Percentiles rank a stretch among this genome's conserved stretches.
Evolutionary conservation across 106 monocot genomes (phyloP).

Genomic region (Hemerocallis citrina): DNA sequence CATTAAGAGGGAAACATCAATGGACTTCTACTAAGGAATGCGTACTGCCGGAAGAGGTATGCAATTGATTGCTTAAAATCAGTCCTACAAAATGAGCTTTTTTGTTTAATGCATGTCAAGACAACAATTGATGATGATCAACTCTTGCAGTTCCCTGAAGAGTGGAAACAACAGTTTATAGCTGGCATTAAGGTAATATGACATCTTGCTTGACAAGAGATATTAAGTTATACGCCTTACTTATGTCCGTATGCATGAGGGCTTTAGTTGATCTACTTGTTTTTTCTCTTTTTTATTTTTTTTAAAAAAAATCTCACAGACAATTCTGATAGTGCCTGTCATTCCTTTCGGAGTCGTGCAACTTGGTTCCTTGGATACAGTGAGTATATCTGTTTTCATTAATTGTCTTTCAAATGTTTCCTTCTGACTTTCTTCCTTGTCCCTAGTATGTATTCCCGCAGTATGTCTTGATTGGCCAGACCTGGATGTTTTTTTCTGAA

Average conservation of each 20-base stretch:
- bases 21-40: slow-evolving; percentile 29
- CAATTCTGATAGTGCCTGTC: slow-evolving; percentile 68
- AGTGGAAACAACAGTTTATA: not conserved
- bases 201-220: not conserved
- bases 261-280: not conserved
- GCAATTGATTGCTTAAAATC: not conserved
- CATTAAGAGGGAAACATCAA: slow-evolving; percentile 28
- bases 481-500: not conserved
- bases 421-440: slow-evolving; percentile 1
- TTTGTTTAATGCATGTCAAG: too few relatives aligned
- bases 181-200: slow-evolving; percentile 51
- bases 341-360: slow-evolving; percentile 57
- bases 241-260: not conserved
- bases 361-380: slow-evolving; percentile 68
- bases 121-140: not conserved
- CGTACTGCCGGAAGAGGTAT: slow-evolving; percentile 24
- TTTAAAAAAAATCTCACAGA: too few relatives aligned
- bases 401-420: not conserved
- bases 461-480: not conserved
- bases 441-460: not conserved
- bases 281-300: not conserved
- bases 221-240: not conserved
- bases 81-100: not conserved
- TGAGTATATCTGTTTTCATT: slow-evolving; percentile 10
- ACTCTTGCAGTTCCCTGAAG: not conserved